These are phyloP conservation scores for Eucalyptus curtisii DNA, from an alignment of 345 rosid species.

Conservation along the genomic window DNA sequence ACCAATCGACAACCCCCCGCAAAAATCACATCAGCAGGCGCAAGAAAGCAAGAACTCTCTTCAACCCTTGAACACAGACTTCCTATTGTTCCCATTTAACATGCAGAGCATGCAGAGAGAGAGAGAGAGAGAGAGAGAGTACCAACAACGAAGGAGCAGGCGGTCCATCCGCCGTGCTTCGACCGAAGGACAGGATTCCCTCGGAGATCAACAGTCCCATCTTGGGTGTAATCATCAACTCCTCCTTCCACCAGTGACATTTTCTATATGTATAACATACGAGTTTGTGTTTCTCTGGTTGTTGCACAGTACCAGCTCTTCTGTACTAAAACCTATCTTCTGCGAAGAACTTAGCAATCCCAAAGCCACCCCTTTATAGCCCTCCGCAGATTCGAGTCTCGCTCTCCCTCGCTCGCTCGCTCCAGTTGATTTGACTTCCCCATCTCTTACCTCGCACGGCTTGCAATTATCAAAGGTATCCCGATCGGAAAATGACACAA, in stretches of 20 bases:
- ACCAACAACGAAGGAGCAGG: slow-evolving; percentile 81
- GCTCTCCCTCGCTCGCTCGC: background rate
- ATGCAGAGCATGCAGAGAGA: too few relatives aligned
- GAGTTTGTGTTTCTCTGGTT: background rate
- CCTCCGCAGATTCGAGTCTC: background rate
- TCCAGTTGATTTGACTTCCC: background rate
- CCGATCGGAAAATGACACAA: background rate
- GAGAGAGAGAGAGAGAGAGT: background rate
- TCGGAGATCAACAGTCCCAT: slow-evolving; percentile 81
- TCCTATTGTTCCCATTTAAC: background rate
- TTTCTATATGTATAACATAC: background rate
- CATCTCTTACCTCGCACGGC: background rate
- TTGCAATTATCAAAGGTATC: background rate
- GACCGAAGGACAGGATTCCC: slow-evolving; percentile 73
- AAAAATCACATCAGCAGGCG: background rate
- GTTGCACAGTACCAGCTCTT: background rate
- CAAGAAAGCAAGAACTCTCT: background rate
- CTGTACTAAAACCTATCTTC: background rate
- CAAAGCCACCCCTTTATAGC: background rate
- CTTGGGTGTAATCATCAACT: slow-evolving; percentile 53
- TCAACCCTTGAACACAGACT: background rate
- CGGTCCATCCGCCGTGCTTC: slow-evolving; percentile 76
- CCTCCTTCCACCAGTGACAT: slow-evolving; percentile 13
- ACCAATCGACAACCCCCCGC: background rate
- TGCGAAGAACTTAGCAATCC: background rate